Evolutionary conservation across 129 eudicot species (phyloP), one percentile per base, ranked within the genome.

Genomic region (Scalesia atractyloides): DNA sequence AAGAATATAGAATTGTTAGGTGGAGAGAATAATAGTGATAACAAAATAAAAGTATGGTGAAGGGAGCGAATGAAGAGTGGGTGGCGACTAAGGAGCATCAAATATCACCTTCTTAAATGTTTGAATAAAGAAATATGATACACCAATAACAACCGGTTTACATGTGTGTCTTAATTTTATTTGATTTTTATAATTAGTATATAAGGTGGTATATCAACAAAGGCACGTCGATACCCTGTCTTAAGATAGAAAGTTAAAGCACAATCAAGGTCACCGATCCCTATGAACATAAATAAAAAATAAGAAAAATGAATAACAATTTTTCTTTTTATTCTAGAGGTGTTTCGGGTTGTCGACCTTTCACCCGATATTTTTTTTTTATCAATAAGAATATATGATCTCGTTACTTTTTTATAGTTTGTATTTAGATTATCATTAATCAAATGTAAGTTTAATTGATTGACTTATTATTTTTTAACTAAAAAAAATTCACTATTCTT

Each of bases 41-140:
- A 58, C 1, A 58, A 58, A 22, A 12, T 58, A 22, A 22, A 65
- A 19, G 37, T 13, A 30, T 11, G 33, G 53, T 61, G 39, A 22
- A 22, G 36, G 34, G 60, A 36, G 34, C 60, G 70, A 62, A 43
- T 61, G 76, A 70, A 63, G 72, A 70, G 82, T 78, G 82, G 82
- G 76, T 70, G 71, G 82, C 82, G 70, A 78, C 66, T 78, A 78
- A 69, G 64, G 64, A 51, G 75, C 66, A 60, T 60, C 66, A 60
- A 60, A 60, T 60, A 30, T 60, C 44, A 60, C 19, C 66, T 26
- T 60, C 44, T 13, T 60, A 33, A 58, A 60, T 60, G 43, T 7
- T 30, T 30, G 41, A 30, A 60, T 60, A 60, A 13, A 60, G 66
- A 60, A 26, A 60, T 15, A 60, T 60, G 43, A 60, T 18, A 30